Percentiles rank a stretch among this genome's conserved stretches.
These are phyloP conservation scores for Cordyceps fumosorosea DNA, from an alignment of 2,329 filamentous ascomycete species.

Conservation along the genomic window DNA sequence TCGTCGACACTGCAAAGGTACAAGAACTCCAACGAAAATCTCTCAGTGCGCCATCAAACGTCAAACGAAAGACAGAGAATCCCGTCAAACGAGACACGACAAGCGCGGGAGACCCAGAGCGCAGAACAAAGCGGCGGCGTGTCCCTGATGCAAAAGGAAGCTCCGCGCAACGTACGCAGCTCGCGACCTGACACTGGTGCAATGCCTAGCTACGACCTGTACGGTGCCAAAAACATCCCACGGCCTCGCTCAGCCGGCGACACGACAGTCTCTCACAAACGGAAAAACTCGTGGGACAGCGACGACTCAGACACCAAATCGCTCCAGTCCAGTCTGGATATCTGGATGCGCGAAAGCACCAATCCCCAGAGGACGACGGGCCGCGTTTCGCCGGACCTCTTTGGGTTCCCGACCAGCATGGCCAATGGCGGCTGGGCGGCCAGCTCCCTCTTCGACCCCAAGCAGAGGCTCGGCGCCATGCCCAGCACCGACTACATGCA, in stretches of 20 bases:
- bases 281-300: conserved; percentile 38
- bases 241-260: conserved; percentile 43
- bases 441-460: conserved; percentile 39
- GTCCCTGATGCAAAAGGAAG: conserved; percentile 1
- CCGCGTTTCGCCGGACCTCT: conserved; percentile 44
- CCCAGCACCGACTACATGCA: conserved; percentile 36
- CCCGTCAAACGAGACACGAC: background rate
- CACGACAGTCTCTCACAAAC: conserved; percentile 34
- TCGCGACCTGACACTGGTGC: background rate
- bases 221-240: conserved; percentile 23
- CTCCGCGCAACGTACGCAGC: background rate
- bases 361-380: conserved; percentile 29
- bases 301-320: conserved; percentile 37
- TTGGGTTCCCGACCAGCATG: conserved; percentile 41
- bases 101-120: background rate
- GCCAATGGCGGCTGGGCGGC: conserved; percentile 39
- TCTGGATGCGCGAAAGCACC: conserved; percentile 50
- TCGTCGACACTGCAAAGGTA: conserved; percentile 46
- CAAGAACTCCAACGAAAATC: conserved; percentile 44
- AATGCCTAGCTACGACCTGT: conserved; percentile 8
- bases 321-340: conserved; percentile 45
- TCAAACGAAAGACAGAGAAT: conserved; percentile 23
- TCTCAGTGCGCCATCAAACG: conserved; percentile 27
- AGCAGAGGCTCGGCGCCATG: conserved; percentile 19
- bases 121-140: conserved; percentile 7